phyloP scores from a whole-genome alignment of 2,329 filamentous ascomycete species.

The Epichloe festucae region DNA sequence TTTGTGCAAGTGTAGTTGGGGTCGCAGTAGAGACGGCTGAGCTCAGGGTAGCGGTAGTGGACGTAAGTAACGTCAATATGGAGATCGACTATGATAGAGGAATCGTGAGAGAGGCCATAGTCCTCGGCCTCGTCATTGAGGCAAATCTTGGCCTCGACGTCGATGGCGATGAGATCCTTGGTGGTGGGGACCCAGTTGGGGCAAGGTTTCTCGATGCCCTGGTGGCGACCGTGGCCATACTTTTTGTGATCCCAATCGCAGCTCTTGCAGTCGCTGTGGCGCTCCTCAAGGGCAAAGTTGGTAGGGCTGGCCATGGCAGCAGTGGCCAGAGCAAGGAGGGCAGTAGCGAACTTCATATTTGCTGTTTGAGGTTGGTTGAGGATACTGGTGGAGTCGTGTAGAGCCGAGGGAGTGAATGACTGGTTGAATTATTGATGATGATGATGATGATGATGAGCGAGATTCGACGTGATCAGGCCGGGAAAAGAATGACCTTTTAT shows the following conservation, averaged over 20 bases:
- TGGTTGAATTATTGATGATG: neutral
- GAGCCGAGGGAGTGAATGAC: neutral
- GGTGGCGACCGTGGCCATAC: neutral
- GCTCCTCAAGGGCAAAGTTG: neutral
- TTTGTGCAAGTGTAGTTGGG: neutral
- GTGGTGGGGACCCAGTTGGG: neutral
- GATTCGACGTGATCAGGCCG: neutral
- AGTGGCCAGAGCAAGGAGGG: neutral
- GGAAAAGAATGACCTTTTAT: neutral
- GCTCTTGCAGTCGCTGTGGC: neutral
- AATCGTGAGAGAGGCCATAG: neutral
- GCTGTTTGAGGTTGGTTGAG: neutral
- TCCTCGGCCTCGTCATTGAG: neutral
- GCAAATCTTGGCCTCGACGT: neutral
- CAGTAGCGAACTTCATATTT: slow-evolving; percentile 3
- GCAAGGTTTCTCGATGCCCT: neutral
- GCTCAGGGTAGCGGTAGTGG: neutral
- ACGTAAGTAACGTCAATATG: neutral
- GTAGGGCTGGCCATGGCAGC: slow-evolving; percentile 1
- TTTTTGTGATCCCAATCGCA: neutral
- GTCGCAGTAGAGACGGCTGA: neutral
- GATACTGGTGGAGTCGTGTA: neutral
- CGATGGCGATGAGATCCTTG: neutral
- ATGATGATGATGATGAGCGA: neutral
- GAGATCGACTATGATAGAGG: neutral